Conservation (phyloP, 2,329 filamentous ascomycete genomes). For the Trichothecium roseum region DNA sequence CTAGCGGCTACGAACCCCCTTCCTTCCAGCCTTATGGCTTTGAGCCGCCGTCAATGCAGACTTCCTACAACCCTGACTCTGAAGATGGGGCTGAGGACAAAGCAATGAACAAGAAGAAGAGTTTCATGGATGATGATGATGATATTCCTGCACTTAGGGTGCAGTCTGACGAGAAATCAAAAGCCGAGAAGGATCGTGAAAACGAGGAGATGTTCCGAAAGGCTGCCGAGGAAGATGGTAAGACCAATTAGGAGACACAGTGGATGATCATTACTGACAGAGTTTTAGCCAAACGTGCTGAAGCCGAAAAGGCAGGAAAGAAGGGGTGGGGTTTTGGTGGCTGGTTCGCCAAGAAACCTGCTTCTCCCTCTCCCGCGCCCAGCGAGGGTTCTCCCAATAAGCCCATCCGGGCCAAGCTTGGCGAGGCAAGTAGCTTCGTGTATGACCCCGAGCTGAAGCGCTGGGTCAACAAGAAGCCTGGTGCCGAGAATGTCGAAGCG, state of each 20-base stretch:
- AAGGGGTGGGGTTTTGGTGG: constrained; percentile 73
- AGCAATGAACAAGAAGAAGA: constrained; percentile 61
- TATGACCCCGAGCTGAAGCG: constrained; percentile 95
- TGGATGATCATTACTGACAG: constrained; percentile 8
- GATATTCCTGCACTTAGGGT: constrained; percentile 42
- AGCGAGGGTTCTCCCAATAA: constrained; percentile 36
- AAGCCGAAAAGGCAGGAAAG: constrained; percentile 36
- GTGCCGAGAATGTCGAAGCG: constrained; percentile 48
- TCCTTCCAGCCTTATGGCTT: constrained; percentile 50
- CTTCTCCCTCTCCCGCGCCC: constrained; percentile 19
- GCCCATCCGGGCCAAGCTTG: constrained; percentile 84
- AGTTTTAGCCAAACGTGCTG: constrained; percentile 48
- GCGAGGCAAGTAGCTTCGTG: constrained; percentile 85
- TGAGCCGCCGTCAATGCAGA: constrained; percentile 47
- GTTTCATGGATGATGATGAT: constrained; percentile 73
- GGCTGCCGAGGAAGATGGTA: constrained; percentile 67
- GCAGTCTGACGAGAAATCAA: constrained; percentile 44
- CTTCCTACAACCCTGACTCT: constrained; percentile 29
- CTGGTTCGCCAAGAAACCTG: constrained; percentile 67
- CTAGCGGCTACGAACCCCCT: constrained; percentile 48
- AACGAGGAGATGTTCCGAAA: constrained; percentile 79
- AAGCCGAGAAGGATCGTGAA: constrained; percentile 62
- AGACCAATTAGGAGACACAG: constrained; percentile 18
- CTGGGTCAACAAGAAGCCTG: constrained; percentile 94
- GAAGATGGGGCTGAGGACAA: constrained; percentile 31